A percentile compares a stretch with the other conserved stretches of the same genome.
phyloP scores from a whole-genome alignment of 1,284 basidiomycete genomes.

The Bjerkandera adusta region DNA sequence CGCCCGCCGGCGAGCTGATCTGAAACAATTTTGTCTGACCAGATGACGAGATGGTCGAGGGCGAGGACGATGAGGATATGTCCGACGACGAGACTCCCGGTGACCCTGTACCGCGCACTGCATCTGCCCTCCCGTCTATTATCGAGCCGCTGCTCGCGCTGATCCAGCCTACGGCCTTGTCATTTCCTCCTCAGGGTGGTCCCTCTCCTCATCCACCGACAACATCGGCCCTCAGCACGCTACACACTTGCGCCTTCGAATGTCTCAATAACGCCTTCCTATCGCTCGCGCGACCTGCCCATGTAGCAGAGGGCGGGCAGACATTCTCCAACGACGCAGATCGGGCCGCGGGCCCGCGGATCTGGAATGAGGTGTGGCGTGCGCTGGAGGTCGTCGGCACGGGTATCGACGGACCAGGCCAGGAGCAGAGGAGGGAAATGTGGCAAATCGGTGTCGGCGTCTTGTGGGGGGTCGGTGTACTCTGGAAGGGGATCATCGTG shows the following conservation, averaged over 20 bases:
- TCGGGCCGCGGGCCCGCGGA: conserved; percentile 36
- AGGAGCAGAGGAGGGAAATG: conserved; percentile 63
- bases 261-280: conserved; percentile 91
- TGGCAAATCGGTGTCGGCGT: conserved; percentile 76
- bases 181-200: conserved; percentile 69
- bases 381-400: conserved; percentile 59
- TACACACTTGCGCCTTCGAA: conserved; percentile 85
- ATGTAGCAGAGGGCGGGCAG: conserved; percentile 24
- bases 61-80: conserved; percentile 32
- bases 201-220: conserved; percentile 81
- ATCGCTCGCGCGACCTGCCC: conserved; percentile 49
- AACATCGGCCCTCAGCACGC: conserved; percentile 75
- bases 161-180: conserved; percentile 70
- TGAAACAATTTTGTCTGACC: no score
- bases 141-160: conserved; percentile 65
- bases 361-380: conserved; percentile 65
- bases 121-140: conserved; percentile 46
- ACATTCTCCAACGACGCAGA: conserved; percentile 44
- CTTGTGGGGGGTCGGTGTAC: conserved; percentile 74
- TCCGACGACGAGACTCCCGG: conserved; percentile 18
- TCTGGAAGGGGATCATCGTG: conserved; percentile 67
- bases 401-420: conserved; percentile 50
- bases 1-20: conserved; percentile 20
- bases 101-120: conserved; percentile 16
- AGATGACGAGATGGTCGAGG: conserved; percentile 6